A percentile compares a stretch with the other conserved stretches of the same genome.
Conservation (phyloP, 345 rosid genomes). For the Clausena lansium region DNA sequence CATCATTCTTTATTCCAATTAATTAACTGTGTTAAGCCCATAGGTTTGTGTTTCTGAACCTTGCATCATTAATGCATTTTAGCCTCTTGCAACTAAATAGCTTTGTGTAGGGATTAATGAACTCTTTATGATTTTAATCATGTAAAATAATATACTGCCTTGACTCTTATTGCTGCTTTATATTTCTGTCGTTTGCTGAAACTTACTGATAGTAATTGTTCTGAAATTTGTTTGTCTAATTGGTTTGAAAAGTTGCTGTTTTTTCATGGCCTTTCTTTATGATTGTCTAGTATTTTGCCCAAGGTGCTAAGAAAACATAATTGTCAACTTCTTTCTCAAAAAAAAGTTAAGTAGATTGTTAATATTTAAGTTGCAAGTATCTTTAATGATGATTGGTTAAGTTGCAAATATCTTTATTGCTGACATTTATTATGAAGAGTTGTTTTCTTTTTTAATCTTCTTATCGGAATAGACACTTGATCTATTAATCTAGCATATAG, state of each 20-base stretch:
- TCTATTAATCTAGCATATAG: not conserved
- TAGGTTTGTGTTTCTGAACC: not conserved
- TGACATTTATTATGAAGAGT: not conserved
- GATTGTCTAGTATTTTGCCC: not conserved
- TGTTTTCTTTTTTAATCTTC: not conserved
- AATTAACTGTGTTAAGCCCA: not conserved
- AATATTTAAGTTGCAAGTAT: not conserved
- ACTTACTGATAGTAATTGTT: not conserved
- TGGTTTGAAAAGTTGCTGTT: slow-evolving; percentile 4
- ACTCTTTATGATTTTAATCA: not conserved
- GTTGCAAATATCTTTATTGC: not conserved
- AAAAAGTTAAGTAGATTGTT: too few relatives aligned
- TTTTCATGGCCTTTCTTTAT: not conserved
- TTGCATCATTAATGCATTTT: not conserved
- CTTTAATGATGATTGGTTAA: not conserved
- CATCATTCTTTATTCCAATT: not conserved
- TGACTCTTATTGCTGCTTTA: not conserved
- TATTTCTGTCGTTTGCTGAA: not conserved
- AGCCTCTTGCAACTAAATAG: not conserved
- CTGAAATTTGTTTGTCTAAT: not conserved
- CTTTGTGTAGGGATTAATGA: not conserved
- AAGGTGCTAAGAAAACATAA: not conserved
- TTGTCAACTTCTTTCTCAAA: not conserved
- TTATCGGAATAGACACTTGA: not conserved
- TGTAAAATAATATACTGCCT: not conserved